Evolutionary conservation across 257 asterid species (phyloP), one percentile per base, ranked within the genome.

Genomic region (Coffea canephora): DNA sequence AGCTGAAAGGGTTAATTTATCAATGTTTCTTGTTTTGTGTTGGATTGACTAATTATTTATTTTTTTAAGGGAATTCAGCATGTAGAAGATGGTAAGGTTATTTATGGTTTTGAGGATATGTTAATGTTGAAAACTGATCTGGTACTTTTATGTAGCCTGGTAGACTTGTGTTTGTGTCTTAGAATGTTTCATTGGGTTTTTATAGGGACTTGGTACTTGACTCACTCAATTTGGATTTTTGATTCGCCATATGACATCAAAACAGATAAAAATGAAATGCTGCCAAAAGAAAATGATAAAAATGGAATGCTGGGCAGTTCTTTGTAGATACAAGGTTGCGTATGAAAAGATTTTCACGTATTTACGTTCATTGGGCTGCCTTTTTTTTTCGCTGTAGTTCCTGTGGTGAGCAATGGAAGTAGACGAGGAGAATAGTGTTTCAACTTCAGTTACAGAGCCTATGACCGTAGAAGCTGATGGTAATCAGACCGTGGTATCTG

Each of bases 361-460:
- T 39, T 39, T 39, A 39, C 43, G 4, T 16, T 39, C 0, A 10
- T 1, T 74, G 27, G 67, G 39, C 43, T 27, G 31, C 31, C 31
- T 27, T 69, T 62, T 39, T 55, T 62, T 75, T 54, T 46, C 34
- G 54, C 72, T 75, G 21, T 68, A 66, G 69, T 49, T 49, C 59
- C 71, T 66, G 64, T 84, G 34, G 71, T 73, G 81, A 80, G 87
- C 81, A 68, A 94, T 92, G 97, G 94, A 94, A 46, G 66, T 86
- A 43, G 97, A 91, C 36, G 91, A 91, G 85, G 91, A 90, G 59
- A 84, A 45, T 69, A 80, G 86, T 5, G 88, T 80, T 54, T 66
- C 90, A 46, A 59, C 91, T 27, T 62, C 91, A 7, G 79, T 82
- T 49, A 39, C 80, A 25, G 92, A 86, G 79, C 46, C 80, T 76